Evolutionary conservation across 169 alveolate species (phyloP), one percentile per base, ranked within the genome.

Genomic region (Plasmodium falciparum): DNA sequence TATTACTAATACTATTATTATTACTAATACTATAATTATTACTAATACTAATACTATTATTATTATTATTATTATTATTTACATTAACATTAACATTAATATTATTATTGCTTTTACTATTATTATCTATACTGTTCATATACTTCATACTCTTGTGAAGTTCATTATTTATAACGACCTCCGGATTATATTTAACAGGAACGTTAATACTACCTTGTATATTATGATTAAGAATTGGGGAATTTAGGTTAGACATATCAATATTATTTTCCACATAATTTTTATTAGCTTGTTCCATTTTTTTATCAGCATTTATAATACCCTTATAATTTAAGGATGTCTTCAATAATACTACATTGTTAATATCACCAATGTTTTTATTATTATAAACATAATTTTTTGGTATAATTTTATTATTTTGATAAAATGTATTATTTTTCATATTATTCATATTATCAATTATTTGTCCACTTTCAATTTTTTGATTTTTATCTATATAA

Each of bases 271-370:
- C 47, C 2, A 39, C 47, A 39, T 39, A 39, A 39, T 39, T 39
- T 39, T 39, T 39, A 39, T 56, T 22, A 0, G 17, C 65, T 56
- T 56, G 65, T 8, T 62, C 33, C 15, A 17, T 13, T 43, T 62
- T 62, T 24, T 62, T 62, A 62, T 62, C 71, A 62, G 17, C 8
- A 20, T 62, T 62, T 62, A 13, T 62, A 5, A 62, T 20, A 62
- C 47, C 71, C 22, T 20, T 62, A 62, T 24, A 62, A 62, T 62
- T 62, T 62, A 62, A 62, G 2, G 71, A 62, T 22, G 12, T 4
- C 13, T 62, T 62, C 11, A 62, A 0, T 12, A 17, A 43, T 13
- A 62, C 29, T 62, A 62, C 13, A 24, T 24, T 24, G 1, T 62
- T 62, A 17, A 17, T 26, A 26, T 26, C 39, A 2, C 2, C 2